Base-by-base conservation (phyloP, 257 asterid species). In the Osmanthus fragrans region DNA sequence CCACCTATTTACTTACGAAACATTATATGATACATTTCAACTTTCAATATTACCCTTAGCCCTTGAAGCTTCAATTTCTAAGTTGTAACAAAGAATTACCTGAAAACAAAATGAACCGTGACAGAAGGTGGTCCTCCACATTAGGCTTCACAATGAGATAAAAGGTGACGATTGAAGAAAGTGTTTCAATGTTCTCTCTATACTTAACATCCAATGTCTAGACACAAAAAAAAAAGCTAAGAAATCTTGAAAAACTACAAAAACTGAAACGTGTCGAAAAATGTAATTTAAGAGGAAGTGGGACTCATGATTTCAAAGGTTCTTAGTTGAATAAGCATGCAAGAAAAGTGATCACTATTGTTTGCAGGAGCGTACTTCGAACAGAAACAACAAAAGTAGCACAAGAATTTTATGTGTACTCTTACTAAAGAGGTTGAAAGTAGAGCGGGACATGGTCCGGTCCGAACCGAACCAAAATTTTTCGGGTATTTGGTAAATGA, bases 1-100 rank as follows among this genome's bases (percentile, higher is more conserved):
- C 51, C 75, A 73, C 71, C 29, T 58, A 33, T 64, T 74, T 4
- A 76, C 42, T 79, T 73, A 76, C 75, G 32, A 69, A 25, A 63
- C n/a, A 12, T 63, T 10, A 27, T 63, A 12, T 63, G 69, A 27
- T 63, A 63, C 69, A 63, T 12, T 11, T 58, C 36, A 63, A 27
- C 19, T 63, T 63, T 27, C 36, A 25, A 27, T 6, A 10, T 63
- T 63, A 63, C 30, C 19, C 36, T 32, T 63, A 63, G 33, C 54
- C 12, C 30, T 71, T 71, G 54, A 11, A 71, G 58, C 58, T 71
- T 29, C 65, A 47, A 47, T 45, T 27, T 21, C 13, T 32, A 72
- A 29, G 33, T 63, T 1, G 34, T 4, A 15, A 45, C 4, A 47
- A 47, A 47, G 23, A 29, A 6, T 47, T 19, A 72, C 40, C 21